Base-by-base conservation (phyloP, 345 rosid genomes). In the Boechera retrofracta region DNA sequence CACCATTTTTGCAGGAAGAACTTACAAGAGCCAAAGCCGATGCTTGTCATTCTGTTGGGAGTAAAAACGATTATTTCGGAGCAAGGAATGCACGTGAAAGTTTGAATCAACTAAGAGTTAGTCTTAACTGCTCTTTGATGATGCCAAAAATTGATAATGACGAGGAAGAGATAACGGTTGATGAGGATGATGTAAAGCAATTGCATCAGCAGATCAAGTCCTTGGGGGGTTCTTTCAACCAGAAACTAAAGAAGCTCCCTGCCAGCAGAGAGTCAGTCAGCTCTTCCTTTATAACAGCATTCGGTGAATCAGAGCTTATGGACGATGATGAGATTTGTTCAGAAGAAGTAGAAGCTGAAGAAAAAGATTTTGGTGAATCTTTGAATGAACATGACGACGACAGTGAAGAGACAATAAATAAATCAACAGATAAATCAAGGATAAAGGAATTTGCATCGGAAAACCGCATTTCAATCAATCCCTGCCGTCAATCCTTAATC, bases 111-210 rank as follows among this genome's bases (percentile, higher is more conserved):
- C 81, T 92, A 79, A 87, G 98, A 83, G 86, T 89, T 71, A 91
- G 99, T 86, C 93, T 95, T 74, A 95, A 95, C 80, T 90, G 98
- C 71, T 92, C 99, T 60, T 79, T 95, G 78, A 83, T 95, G 63
- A 81, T 93, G 36, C 93, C 98, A 32, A 81, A 44, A 31, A 76
- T 87, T 18, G 90, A 86, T 64, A 66, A 58, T 70, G 89, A 86
- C 0, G 91, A 89, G 72, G 88, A 88, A 65, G 97, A 87, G 78
- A 74, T 87, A 67, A 85, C 76, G 56, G 81, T 84, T 78, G 89
- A 86, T 48, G 94, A 86, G 86, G 77, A 86, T 66, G 98, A 95
- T 76, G 91, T 91, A 54, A 85, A 58, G 77, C 91, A 91, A 76
- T 75, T 95, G 26, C 85, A 85, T 55, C 83, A 86, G 71, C 94